These are phyloP conservation scores for Beauveria caledonica DNA, from an alignment of 2,329 filamentous ascomycete species.

Conservation along the genomic window DNA sequence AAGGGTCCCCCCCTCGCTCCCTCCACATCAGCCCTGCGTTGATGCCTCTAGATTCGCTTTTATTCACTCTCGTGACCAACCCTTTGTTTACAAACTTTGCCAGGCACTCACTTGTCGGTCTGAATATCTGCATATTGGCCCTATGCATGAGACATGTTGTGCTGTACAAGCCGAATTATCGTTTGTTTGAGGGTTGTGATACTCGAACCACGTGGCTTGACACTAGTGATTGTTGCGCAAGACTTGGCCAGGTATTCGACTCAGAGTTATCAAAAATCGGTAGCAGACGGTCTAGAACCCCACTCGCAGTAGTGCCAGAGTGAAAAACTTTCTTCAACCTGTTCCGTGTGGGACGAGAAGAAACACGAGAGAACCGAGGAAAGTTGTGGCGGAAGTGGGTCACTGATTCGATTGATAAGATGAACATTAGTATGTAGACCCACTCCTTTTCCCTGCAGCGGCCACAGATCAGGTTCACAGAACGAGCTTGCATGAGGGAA, in stretches of 20 bases:
- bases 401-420: constrained; percentile 13
- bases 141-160: not conserved
- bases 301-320: not conserved
- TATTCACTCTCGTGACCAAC: not conserved
- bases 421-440: not conserved
- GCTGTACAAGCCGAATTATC: not conserved
- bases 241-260: not conserved
- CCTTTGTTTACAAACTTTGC: not conserved
- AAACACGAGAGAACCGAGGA: not conserved
- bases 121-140: not conserved
- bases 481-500: not conserved
- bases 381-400: not conserved
- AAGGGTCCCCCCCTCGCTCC: not conserved
- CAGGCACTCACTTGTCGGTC: not conserved
- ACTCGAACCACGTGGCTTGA: constrained; percentile 3
- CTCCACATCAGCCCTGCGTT: not conserved
- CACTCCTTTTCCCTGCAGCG: not conserved
- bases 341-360: not conserved
- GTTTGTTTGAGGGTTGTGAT: not conserved
- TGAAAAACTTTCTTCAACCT: not conserved
- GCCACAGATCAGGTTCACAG: too few species aligned
- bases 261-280: not conserved
- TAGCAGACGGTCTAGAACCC: not conserved
- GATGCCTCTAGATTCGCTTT: not conserved
- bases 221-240: not conserved